Conservation (phyloP, 2,329 filamentous ascomycete genomes). For the Exophiala spinifera region DNA sequence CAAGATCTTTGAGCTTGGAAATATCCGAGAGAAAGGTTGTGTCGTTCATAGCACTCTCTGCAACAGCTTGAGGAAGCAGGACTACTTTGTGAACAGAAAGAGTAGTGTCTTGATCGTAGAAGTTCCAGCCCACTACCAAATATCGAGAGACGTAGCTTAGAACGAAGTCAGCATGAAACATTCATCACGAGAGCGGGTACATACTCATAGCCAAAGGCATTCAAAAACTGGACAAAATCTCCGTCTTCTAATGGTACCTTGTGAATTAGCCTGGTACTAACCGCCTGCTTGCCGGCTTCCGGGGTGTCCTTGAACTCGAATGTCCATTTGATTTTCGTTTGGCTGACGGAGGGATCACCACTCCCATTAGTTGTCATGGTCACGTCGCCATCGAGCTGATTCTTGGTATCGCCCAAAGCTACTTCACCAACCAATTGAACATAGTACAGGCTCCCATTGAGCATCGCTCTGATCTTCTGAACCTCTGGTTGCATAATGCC, state of each 20-base stretch:
- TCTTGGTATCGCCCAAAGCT: background rate
- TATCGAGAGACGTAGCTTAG: constrained; percentile 57
- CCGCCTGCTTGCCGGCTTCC: constrained; percentile 50
- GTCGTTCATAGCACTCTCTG: constrained; percentile 29
- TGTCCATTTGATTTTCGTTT: constrained; percentile 34
- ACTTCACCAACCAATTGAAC: constrained; percentile 50
- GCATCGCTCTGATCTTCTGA: constrained; percentile 46
- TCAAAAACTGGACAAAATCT: constrained; percentile 51
- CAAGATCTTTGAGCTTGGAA: constrained; percentile 49
- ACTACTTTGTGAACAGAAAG: constrained; percentile 56
- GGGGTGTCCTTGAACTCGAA: constrained; percentile 50
- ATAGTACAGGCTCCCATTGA: constrained; percentile 53
- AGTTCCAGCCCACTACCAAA: constrained; percentile 55
- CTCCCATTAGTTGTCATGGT: constrained; percentile 9
- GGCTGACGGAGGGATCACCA: constrained; percentile 1
- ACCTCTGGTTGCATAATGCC: constrained; percentile 44
- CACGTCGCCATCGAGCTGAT: constrained; percentile 8
- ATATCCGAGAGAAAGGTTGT: constrained; percentile 35
- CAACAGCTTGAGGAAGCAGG: constrained; percentile 40
- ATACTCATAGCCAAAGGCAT: constrained; percentile 53
- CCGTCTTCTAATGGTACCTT: constrained; percentile 49
- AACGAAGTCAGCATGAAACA: constrained; percentile 9
- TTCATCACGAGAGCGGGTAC: constrained; percentile 26
- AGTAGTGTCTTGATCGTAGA: constrained; percentile 57
- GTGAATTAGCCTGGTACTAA: constrained; percentile 53